These are phyloP conservation scores for Aspergillus homomorphus DNA, from an alignment of 495 filamentous ascomycete genomes.

Conservation along the genomic window DNA sequence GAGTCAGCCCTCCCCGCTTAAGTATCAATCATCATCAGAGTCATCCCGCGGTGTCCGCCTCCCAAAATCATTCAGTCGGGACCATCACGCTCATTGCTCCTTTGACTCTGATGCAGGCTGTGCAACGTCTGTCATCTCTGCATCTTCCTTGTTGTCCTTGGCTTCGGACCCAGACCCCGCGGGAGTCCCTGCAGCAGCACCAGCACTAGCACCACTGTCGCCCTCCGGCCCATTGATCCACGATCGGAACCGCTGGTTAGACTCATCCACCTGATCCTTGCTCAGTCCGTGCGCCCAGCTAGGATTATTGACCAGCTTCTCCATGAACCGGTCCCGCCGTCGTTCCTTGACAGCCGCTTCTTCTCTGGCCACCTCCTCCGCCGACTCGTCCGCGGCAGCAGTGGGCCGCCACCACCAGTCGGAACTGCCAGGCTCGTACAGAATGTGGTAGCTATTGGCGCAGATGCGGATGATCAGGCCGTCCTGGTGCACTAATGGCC, in stretches of 20 bases:
- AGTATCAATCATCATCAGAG: background rate
- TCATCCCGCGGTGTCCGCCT: background rate
- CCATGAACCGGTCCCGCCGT: conserved; percentile 60
- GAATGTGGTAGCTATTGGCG: conserved; percentile 75
- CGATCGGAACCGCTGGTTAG: conserved; percentile 58
- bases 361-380: conserved; percentile 44
- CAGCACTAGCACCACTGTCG: conserved; percentile 16
- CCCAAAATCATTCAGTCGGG: too few species aligned
- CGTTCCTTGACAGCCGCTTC: conserved; percentile 51
- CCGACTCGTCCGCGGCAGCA: conserved; percentile 32
- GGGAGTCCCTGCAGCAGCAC: too few species aligned
- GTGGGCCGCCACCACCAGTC: conserved; percentile 56
- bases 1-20: background rate
- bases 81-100: conserved; percentile 13
- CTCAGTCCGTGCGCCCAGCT: conserved; percentile 70
- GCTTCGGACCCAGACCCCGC: conserved; percentile 15
- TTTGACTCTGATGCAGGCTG: conserved; percentile 15
- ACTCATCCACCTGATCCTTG: conserved; percentile 67
- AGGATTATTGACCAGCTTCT: conserved; percentile 73
- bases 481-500: conserved; percentile 63
- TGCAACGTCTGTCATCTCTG: conserved; percentile 40
- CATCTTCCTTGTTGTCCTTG: conserved; percentile 27
- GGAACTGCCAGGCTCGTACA: conserved; percentile 67
- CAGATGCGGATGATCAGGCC: conserved; percentile 76
- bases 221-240: conserved; percentile 38